Conservation (phyloP, 768 basidiomycete genomes). For the Dentipellis sp. region DNA sequence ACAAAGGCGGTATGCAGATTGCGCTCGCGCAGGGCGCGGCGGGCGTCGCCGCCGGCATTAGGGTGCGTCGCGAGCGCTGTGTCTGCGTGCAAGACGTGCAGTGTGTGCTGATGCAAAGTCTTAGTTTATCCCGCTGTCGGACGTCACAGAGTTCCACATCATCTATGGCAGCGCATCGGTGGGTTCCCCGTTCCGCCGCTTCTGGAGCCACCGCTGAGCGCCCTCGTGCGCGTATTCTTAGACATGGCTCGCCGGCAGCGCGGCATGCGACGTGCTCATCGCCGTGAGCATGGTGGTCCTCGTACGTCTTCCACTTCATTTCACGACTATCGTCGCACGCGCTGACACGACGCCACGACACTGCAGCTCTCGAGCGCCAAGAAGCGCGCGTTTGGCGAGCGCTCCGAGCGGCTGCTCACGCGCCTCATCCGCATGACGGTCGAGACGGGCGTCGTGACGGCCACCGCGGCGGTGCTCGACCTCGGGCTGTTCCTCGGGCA, state of each 20-base stretch:
- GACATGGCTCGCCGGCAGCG: not conserved
- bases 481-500: not conserved
- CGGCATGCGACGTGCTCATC: not conserved
- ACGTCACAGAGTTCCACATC: not conserved
- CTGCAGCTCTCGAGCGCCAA: not conserved
- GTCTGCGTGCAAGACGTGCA: too few relatives aligned
- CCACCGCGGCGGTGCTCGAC: not conserved
- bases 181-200: too few relatives aligned
- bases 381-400: not conserved
- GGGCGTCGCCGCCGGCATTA: not conserved
- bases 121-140: not conserved
- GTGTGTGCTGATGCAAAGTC: too few relatives aligned
- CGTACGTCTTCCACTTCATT: not conserved
- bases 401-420: not conserved
- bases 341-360: not conserved
- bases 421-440: not conserved
- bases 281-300: not conserved
- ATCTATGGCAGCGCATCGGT: not conserved
- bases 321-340: not conserved
- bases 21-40: not conserved
- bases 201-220: too few relatives aligned
- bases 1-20: not conserved
- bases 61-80: too few relatives aligned
- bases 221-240: too few relatives aligned
- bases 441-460: not conserved